phyloP scores from a whole-genome alignment of 78 protist species.

The Dictyostelium firmibasis region DNA sequence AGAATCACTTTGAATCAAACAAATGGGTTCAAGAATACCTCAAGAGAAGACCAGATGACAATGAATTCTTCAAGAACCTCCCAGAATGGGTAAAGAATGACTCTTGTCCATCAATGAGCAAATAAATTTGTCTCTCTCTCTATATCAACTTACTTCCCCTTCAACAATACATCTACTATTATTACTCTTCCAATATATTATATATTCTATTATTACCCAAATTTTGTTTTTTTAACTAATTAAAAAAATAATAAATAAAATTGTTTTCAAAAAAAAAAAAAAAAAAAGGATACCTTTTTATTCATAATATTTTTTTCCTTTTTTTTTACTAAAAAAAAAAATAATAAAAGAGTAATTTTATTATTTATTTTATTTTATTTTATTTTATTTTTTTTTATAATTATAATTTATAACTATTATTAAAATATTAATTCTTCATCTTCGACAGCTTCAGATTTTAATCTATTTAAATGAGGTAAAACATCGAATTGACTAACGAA shows the following conservation, averaged over 20 bases:
- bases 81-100: neutral
- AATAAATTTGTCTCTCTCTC: neutral
- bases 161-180: neutral
- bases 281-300: too few species aligned
- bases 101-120: neutral
- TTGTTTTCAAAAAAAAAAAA: too few species aligned
- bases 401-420: neutral
- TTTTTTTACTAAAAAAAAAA: too few species aligned
- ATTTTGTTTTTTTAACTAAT: neutral
- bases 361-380: neutral
- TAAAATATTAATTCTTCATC: conserved; percentile 8
- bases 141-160: neutral
- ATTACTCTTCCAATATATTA: neutral
- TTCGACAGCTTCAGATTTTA: conserved; percentile 12
- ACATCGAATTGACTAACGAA: conserved; percentile 39
- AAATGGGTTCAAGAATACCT: neutral
- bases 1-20: conserved; percentile 8
- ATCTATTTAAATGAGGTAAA: conserved; percentile 40
- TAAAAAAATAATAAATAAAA: too few species aligned
- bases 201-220: neutral
- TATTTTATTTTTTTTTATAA: neutral
- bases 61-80: neutral
- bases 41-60: neutral
- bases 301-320: too few species aligned
- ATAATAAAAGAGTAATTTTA: too few species aligned